phyloP scores from a whole-genome alignment of 208 protist species.

The Sergeia podlipaevii region DNA sequence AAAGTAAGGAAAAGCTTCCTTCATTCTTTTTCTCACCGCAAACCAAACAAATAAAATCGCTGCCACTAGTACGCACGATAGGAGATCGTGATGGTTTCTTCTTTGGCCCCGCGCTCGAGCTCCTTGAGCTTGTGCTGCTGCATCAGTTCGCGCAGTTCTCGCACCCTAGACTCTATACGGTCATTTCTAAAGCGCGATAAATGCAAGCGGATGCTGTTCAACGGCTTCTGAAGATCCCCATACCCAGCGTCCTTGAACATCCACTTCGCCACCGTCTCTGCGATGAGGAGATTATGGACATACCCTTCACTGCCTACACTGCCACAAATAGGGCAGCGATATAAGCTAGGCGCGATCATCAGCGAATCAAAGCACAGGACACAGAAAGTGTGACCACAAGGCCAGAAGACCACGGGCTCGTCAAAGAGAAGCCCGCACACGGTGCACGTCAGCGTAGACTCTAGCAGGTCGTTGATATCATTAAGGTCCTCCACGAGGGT shows the following conservation, averaged over 20 bases:
- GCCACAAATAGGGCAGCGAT: conserved; percentile 77
- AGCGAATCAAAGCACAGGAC: conserved; percentile 72
- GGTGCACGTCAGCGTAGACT: conserved; percentile 66
- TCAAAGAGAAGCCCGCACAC: conserved; percentile 82
- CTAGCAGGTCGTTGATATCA: conserved; percentile 79
- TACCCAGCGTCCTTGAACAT: conserved; percentile 89
- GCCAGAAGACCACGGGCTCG: conserved; percentile 82
- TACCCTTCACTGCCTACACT: conserved; percentile 87
- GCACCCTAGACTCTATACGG: conserved; percentile 36
- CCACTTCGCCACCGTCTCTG: conserved; percentile 85
- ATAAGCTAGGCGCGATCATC: conserved; percentile 78
- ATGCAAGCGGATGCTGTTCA: conserved; percentile 74
- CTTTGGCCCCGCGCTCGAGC: conserved; percentile 4
- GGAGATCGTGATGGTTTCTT: conserved; percentile 54
- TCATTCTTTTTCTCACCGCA: background rate
- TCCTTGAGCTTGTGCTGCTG: conserved; percentile 15
- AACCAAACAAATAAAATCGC: background rate
- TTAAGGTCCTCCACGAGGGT: conserved; percentile 72
- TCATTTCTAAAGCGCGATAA: conserved; percentile 67
- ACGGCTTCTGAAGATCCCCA: conserved; percentile 60
- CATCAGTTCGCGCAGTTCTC: conserved; percentile 36
- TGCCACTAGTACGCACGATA: conserved; percentile 68
- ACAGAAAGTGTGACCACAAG: conserved; percentile 85
- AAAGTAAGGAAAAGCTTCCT: conserved; percentile 8
- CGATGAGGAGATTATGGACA: conserved; percentile 77